phyloP scores from a whole-genome alignment of 129 eudicot species.

The Sambucus nigra region DNA sequence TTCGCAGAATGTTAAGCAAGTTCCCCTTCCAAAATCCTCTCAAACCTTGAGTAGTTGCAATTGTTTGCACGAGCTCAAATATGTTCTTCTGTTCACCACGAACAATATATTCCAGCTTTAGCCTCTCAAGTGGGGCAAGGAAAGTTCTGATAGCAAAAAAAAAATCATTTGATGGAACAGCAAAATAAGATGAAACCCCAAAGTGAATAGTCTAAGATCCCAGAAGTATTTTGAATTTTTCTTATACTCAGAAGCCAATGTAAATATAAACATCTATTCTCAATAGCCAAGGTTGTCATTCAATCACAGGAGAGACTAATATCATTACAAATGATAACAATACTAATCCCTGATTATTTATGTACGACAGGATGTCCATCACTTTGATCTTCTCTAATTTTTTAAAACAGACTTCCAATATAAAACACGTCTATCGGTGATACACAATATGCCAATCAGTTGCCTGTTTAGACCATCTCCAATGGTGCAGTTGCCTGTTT shows the following conservation, averaged over 20 bases:
- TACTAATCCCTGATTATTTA: too few species aligned
- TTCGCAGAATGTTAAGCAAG: constrained; percentile 80
- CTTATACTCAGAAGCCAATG: neutral
- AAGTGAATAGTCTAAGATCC: neutral
- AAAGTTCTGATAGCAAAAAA: constrained; percentile 63
- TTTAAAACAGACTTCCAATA: too few species aligned
- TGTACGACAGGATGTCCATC: too few species aligned
- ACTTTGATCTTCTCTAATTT: too few species aligned
- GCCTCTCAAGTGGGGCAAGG: constrained; percentile 88
- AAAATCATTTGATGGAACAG: constrained; percentile 9
- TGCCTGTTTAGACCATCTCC: too few species aligned
- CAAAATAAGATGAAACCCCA: neutral
- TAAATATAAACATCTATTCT: neutral
- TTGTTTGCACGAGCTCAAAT: constrained; percentile 43
- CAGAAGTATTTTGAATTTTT: neutral
- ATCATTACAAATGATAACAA: too few species aligned
- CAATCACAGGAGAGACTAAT: neutral
- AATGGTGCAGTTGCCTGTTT: too few species aligned
- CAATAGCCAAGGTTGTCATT: neutral
- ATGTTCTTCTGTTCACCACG: constrained; percentile 68
- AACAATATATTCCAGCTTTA: constrained; percentile 79
- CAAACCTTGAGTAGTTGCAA: constrained; percentile 76
- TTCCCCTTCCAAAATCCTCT: constrained; percentile 92
- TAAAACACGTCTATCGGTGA: too few species aligned
- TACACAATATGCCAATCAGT: too few species aligned